Percentiles rank a stretch among this genome's conserved stretches.
These are phyloP conservation scores for Lanmaoa pseudosensibilis DNA, from an alignment of 768 basidiomycete species.

Conservation along the genomic window DNA sequence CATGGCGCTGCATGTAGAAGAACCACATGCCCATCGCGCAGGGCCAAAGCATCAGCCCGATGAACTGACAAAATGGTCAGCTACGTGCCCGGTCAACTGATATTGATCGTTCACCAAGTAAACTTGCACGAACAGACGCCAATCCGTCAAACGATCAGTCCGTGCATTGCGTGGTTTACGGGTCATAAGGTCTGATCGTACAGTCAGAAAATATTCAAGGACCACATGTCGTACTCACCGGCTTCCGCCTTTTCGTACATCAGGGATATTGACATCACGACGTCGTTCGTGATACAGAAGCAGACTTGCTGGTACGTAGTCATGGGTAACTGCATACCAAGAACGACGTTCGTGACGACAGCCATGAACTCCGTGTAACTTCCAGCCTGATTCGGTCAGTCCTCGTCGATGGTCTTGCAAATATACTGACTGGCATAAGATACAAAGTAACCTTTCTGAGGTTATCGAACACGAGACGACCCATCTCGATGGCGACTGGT, in stretches of 20 bases:
- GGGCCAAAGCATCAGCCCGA: slow-evolving; percentile 46
- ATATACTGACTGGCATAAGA: slow-evolving; percentile 38
- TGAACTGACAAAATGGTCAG: slow-evolving; percentile 33
- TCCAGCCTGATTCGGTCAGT: slow-evolving; percentile 37
- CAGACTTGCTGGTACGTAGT: slow-evolving; percentile 54
- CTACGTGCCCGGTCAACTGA: neutral
- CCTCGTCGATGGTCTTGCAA: neutral
- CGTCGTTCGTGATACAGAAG: slow-evolving; percentile 54
- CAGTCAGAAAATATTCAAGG: neutral
- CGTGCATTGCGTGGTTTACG: slow-evolving; percentile 51
- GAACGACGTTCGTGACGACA: slow-evolving; percentile 54
- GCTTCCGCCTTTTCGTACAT: slow-evolving; percentile 54
- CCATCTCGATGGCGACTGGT: slow-evolving; percentile 56
- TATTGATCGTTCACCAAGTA: slow-evolving; percentile 38
- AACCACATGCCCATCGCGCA: slow-evolving; percentile 44
- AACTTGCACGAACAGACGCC: slow-evolving; percentile 49
- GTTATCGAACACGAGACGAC: slow-evolving; percentile 59
- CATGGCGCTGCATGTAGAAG: slow-evolving; percentile 39
- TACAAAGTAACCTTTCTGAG: slow-evolving; percentile 49
- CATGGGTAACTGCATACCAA: slow-evolving; percentile 60
- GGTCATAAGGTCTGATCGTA: slow-evolving; percentile 39
- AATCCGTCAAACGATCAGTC: slow-evolving; percentile 48
- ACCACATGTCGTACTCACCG: slow-evolving; percentile 26
- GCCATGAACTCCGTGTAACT: slow-evolving; percentile 60
- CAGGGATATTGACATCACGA: slow-evolving; percentile 49